These are phyloP conservation scores for Clathrus columnatus DNA, from an alignment of 768 basidiomycete species.

Conservation along the genomic window DNA sequence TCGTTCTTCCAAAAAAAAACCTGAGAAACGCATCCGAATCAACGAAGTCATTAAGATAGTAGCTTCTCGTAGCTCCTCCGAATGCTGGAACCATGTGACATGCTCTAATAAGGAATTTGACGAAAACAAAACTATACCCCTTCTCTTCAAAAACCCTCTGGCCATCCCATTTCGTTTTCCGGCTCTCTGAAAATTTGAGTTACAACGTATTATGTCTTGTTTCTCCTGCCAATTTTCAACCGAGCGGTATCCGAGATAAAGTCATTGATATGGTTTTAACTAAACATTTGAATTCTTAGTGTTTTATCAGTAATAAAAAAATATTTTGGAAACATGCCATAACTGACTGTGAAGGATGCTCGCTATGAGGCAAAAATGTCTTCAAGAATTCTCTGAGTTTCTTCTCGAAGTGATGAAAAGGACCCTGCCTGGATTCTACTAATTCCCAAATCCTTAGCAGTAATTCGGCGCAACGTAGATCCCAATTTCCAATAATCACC, in stretches of 20 bases:
- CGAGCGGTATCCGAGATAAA: background rate
- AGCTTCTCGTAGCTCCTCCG: background rate
- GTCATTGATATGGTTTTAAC: background rate
- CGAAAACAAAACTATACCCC: background rate
- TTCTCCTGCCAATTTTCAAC: background rate
- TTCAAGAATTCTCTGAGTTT: background rate
- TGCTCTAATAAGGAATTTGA: background rate
- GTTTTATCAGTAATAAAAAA: too few relatives aligned
- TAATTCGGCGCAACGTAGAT: too few relatives aligned
- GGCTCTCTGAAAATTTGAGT: background rate
- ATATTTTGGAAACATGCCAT: background rate
- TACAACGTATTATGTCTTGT: background rate
- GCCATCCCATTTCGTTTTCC: background rate
- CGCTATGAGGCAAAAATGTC: background rate
- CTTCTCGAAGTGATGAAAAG: background rate
- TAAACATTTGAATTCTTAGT: background rate
- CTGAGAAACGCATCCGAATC: background rate
- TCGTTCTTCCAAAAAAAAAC: background rate
- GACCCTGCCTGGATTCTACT: background rate
- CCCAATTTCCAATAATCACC: too few relatives aligned
- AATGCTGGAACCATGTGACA: constrained; percentile 1
- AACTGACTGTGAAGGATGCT: background rate
- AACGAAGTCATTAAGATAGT: background rate
- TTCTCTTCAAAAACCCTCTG: background rate
- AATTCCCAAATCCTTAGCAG: too few relatives aligned